Base-by-base conservation (phyloP, 225 moss, liverwort and hornwort genomes). In the Sphagnum contortum region DNA sequence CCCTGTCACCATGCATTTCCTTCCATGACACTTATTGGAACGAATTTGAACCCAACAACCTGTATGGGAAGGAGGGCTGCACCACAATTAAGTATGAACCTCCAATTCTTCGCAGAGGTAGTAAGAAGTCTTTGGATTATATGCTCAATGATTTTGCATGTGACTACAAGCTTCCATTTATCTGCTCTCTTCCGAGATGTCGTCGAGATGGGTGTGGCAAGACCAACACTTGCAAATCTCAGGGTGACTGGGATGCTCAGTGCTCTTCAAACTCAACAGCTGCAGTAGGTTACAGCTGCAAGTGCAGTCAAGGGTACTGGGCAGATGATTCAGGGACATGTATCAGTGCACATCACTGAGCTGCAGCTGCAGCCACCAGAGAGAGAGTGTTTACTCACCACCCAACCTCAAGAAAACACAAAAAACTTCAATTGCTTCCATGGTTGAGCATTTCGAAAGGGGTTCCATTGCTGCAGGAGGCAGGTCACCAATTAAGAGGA, bases 11-110 rank as follows among this genome's bases (percentile, higher is more conserved):
- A 6, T 84, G 84, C 71, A 48, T 81, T 2, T 55, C 66, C 11
- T 81, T 84, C 63, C 77, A 84, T 11, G 70, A 81, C 64, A 75
- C 66, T 4, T 84, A 68, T 64, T 84, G 84, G 84, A 84, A 84
- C 45, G 50, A 67, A 9, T 72, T 73, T 3, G 84, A 84, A 69
- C 84, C 84, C 0, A 81, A 84, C 64, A 84, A 84, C 60, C 3
- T 71, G 66, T 74, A 73, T 13, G 84, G 84, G 3, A 71, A 71
- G 2, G 84, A 84, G 59, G 84, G 84, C 56, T 84, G 84, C 48
- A 71, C 78, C 1, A 84, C 84, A 0, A 3, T 84, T 0, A 84
- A 84, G 73, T 84, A 49, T 10, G 78, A 81, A 67, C 75, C 78
- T 0, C 6, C n/a, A 12, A 75, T 45, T 48, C 78, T 80, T 69